Evolutionary conservation across 2,329 filamentous ascomycete species (phyloP).

Genomic region (Botrytis galanthina): DNA sequence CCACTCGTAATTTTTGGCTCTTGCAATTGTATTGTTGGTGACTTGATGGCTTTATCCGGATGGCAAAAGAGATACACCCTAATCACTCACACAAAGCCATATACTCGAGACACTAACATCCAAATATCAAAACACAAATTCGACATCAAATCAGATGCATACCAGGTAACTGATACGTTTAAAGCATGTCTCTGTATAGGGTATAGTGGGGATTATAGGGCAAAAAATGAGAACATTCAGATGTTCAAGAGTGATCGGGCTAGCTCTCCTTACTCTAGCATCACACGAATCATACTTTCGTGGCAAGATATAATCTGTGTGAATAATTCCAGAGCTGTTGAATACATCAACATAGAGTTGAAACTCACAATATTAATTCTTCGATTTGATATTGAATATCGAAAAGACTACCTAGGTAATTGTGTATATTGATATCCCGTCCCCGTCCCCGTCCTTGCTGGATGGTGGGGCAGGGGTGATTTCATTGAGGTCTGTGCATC

Average conservation of each 20-base stretch:
- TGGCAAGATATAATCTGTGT: no score
- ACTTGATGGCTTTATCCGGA: no score
- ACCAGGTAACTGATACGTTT: no score
- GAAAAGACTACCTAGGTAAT: not conserved
- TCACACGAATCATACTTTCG: no score
- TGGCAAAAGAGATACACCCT: no score
- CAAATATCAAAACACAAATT: no score
- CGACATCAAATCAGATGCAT: no score
- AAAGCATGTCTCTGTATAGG: no score
- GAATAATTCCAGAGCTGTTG: not conserved
- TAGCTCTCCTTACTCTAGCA: no score
- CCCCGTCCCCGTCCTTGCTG: not conserved
- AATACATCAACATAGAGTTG: rapidly evolving
- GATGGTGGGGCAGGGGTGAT: no score
- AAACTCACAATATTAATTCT: rapidly evolving
- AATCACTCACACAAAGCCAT: not conserved
- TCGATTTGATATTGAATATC: not conserved
- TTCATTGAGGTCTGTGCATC: not conserved
- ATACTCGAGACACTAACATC: not conserved
- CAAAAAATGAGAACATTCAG: not conserved
- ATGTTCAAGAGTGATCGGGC: no score
- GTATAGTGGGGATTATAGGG: no score
- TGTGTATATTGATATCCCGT: not conserved
- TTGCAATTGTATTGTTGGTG: not conserved
- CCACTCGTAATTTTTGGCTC: not conserved